Percentiles rank a stretch among this genome's conserved stretches.
These are phyloP conservation scores for Podospora sp. DNA, from an alignment of 495 filamentous ascomycete genomes.

Conservation along the genomic window DNA sequence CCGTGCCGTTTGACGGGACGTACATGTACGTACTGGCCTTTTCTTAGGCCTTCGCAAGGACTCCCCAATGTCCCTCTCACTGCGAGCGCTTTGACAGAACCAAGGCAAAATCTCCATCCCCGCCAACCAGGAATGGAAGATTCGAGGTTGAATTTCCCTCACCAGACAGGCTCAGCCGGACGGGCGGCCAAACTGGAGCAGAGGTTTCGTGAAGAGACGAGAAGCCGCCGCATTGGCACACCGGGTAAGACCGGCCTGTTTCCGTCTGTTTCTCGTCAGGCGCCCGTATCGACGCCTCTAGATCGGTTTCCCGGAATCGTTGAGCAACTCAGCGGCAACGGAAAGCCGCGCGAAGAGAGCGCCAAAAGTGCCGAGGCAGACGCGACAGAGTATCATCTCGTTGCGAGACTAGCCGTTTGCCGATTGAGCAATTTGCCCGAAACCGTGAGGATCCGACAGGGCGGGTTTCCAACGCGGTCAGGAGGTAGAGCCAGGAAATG, in stretches of 20 bases:
- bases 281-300: not conserved
- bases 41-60: not conserved
- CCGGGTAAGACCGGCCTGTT: not conserved
- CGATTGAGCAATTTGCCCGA: not conserved
- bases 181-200: not conserved
- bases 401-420: not conserved
- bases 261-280: not conserved
- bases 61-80: not conserved
- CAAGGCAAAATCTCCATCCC: not conserved
- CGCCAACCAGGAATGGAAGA: not conserved
- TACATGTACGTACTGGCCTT: not conserved
- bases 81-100: slow-evolving; percentile 9
- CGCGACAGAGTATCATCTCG: not conserved
- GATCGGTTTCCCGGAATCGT: not conserved
- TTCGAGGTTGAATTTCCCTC: slow-evolving; percentile 1
- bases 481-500: not conserved
- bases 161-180: not conserved
- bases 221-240: not conserved
- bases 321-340: not conserved
- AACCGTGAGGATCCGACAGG: not conserved
- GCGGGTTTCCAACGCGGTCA: not conserved
- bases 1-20: slow-evolving; percentile 6
- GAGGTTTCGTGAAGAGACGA: not conserved
- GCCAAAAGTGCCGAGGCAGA: too few species aligned
- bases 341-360: too few species aligned